phyloP scores from a whole-genome alignment of 352 stramenopile species.

The Globisporangium nagaii region DNA sequence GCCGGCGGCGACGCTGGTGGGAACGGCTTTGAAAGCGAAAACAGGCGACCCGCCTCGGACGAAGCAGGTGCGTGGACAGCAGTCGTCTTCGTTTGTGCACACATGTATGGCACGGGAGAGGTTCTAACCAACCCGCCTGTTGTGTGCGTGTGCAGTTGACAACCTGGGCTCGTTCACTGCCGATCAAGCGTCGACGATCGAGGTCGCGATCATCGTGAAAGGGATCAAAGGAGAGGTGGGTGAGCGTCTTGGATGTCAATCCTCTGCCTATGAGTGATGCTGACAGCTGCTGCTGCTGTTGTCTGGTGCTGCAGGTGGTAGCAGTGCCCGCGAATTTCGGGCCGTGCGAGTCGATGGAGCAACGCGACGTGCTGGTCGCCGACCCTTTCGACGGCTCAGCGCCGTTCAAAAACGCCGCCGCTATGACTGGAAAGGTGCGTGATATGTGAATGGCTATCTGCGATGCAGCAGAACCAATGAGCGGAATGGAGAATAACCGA shows the following conservation, averaged over 20 bases:
- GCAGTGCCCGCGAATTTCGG: slow-evolving; percentile 71
- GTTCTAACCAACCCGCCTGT: neutral
- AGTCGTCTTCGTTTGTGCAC: too few relatives aligned
- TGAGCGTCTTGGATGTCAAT: too few relatives aligned
- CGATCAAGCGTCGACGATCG: slow-evolving; percentile 67
- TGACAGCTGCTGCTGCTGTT: neutral
- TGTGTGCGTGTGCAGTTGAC: slow-evolving; percentile 26
- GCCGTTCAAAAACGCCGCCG: slow-evolving; percentile 30
- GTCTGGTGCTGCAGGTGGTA: slow-evolving; percentile 50
- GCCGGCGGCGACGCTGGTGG: slow-evolving; percentile 25
- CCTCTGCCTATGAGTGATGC: too few relatives aligned
- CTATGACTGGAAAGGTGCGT: slow-evolving; percentile 40
- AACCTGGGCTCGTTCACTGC: slow-evolving; percentile 56
- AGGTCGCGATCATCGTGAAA: slow-evolving; percentile 56
- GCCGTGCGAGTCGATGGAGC: slow-evolving; percentile 52
- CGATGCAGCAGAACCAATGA: too few relatives aligned
- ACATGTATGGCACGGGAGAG: too few relatives aligned
- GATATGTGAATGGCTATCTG: too few relatives aligned
- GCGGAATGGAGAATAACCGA: too few relatives aligned
- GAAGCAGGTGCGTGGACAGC: slow-evolving; percentile 38
- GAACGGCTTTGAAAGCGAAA: slow-evolving; percentile 22
- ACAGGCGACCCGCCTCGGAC: slow-evolving; percentile 39
- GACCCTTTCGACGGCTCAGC: slow-evolving; percentile 55
- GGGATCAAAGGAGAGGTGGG: slow-evolving; percentile 72
- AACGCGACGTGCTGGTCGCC: slow-evolving; percentile 34